A percentile compares a stretch with the other conserved stretches of the same genome.
Conservation (phyloP, 805 yeast genomes). For the Debaryomyces tyrocola region DNA sequence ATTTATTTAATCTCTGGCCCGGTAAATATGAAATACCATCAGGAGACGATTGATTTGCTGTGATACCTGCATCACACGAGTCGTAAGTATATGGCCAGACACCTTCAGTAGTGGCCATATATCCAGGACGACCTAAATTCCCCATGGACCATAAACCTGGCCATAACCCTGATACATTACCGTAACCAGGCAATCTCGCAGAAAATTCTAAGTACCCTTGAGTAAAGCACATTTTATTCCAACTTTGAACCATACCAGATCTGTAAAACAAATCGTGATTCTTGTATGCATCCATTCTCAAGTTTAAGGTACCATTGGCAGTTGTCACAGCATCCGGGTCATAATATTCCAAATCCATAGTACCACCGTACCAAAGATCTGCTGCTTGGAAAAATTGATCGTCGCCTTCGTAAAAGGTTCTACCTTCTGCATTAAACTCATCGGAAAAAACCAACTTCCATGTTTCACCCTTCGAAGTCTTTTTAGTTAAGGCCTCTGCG, state of each 20-base stretch:
- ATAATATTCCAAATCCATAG: conserved; percentile 92
- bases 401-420: conserved; percentile 87
- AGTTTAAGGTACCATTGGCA: conserved; percentile 62
- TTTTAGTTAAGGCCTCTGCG: conserved; percentile 44
- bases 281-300: conserved; percentile 78
- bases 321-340: conserved; percentile 88
- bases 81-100: conserved; percentile 94
- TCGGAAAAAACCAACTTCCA: conserved; percentile 87
- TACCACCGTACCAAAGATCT: conserved; percentile 82
- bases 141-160: conserved; percentile 97
- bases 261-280: conserved; percentile 81
- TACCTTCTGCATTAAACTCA: conserved; percentile 86
- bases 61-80: conserved; percentile 89
- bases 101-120: conserved; percentile 82
- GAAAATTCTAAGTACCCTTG: conserved; percentile 80
- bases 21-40: conserved; percentile 88
- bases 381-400: conserved; percentile 91
- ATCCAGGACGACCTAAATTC: conserved; percentile 90
- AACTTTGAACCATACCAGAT: conserved; percentile 87
- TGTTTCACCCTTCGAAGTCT: conserved; percentile 56
- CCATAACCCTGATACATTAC: conserved; percentile 83
- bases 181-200: conserved; percentile 76
- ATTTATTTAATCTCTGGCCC: conserved; percentile 74
- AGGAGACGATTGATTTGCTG: conserved; percentile 86
- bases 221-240: conserved; percentile 90